Percentiles rank a stretch among this genome's conserved stretches.
phyloP scores from a whole-genome alignment of 2,329 filamentous ascomycete species.

The Colletotrichum neosansevieriae region DNA sequence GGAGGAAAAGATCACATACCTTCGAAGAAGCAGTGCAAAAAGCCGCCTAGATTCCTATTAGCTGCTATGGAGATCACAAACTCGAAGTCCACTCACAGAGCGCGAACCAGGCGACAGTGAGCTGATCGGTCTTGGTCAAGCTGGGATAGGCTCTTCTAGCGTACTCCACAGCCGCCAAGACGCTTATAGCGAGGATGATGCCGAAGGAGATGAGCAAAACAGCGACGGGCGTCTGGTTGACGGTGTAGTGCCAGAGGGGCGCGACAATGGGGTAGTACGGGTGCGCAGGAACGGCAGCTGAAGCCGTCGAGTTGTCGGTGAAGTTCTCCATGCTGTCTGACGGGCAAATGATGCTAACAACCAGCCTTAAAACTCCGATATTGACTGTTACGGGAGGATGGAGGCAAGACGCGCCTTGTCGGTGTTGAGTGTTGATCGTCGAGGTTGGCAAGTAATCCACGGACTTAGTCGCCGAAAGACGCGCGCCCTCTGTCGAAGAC shows the following conservation, averaged over 20 bases:
- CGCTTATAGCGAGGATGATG: slow-evolving; percentile 50
- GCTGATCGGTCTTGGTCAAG: slow-evolving; percentile 55
- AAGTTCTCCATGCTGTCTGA: not conserved
- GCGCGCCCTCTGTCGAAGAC: no score
- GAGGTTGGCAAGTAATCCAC: no score
- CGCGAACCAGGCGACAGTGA: slow-evolving; percentile 65
- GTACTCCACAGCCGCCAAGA: slow-evolving; percentile 49
- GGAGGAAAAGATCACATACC: slow-evolving; percentile 56
- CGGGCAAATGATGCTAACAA: no score
- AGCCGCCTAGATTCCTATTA: slow-evolving; percentile 61
- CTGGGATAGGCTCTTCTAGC: slow-evolving; percentile 48
- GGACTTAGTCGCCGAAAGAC: no score
- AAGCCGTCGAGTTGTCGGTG: not conserved
- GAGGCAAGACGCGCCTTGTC: no score
- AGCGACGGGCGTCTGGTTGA: slow-evolving; percentile 57
- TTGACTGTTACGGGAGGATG: no score
- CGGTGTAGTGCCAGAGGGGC: slow-evolving; percentile 57
- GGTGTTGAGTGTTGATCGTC: not conserved
- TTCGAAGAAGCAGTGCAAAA: slow-evolving; percentile 85
- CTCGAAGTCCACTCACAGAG: slow-evolving; percentile 57
- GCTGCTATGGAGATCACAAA: slow-evolving; percentile 24
- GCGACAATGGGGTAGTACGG: slow-evolving; percentile 64
- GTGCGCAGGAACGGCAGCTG: slow-evolving; percentile 47
- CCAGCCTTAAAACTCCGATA: no score
- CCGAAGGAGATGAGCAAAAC: slow-evolving; percentile 55